Base-by-base conservation (phyloP, 1,284 basidiomycete species). In the Pyrrhoderma lamaoense region DNA sequence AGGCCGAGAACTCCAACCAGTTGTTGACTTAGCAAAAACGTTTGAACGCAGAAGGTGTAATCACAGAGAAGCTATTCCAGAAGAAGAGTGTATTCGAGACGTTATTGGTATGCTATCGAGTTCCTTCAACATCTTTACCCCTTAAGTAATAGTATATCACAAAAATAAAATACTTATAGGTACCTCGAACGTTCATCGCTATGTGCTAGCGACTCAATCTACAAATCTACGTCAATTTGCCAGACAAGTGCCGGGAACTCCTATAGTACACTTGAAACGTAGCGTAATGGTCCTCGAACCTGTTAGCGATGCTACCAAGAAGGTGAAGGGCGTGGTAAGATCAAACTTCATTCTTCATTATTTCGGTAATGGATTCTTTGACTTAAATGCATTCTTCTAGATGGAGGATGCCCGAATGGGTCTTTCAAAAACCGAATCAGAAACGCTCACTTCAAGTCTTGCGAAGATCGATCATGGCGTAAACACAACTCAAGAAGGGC, bases 41-140 rank as follows among this genome's bases (percentile, higher is more conserved):
- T 96, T 94, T 62, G 95, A 98, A 69, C 76, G 95, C 48, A 69
- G 95, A 56, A 90, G 89, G 68, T 99, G 95, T 65, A 98, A 98
- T 65, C 95, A 99, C 64, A 76, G 84, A 56, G 54, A 52, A 34
- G 47, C 51, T 11, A 85, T 95, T 37, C 75, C 78, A 0, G 86
- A 88, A 16, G 79, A 87, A 46, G 89, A 90, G n/a, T 99, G 95
- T 64, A 69, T 99, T 35, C 65, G 73, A 11, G 80, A 80, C 53
- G 84, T 96, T 46, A 75, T 96, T 42, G 94, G 93, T 88, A 61
- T 57, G 85, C 21, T 37, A 37, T 11, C 35, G 35, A 16, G 9
- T 37, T 11, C 35, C 16, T 37, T 38, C 21, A n/a, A n/a, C n/a
- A n/a, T n/a, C n/a, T n/a, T n/a, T n/a, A n/a, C n/a, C n/a, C n/a